Evolutionary conservation across 1,139 yeast genomes (phyloP), one percentile per base, ranked within the genome.

Genomic region (Wickerhamomyces sp.): DNA sequence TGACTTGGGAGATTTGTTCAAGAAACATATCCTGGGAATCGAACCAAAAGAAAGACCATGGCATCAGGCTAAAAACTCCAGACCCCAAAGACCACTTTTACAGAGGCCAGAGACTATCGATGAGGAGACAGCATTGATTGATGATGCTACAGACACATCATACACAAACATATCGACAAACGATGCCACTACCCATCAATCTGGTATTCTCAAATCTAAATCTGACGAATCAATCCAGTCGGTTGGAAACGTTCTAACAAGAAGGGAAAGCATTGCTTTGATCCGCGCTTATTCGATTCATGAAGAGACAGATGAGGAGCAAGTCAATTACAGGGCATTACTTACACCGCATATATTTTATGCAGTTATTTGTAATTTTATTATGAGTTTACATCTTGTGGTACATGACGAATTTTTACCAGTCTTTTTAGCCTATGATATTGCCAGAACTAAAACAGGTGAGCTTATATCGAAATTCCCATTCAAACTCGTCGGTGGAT

Each of bases 321-420:
- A 43, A 16, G 38, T 71, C 15, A 40, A 45, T 3, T 50, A 48
- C 31, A 40, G 42, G 20, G 48, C 41, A 33, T 24, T 50, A 5
- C 31, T 50, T 10, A 43, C 49, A 4, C 52, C 54, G 15, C 52
- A 47, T 37, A 44, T 50, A 5, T 56, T 72, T 28, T 63, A 61
- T 36, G 68, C 76, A 4, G 65, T 74, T 36, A 32, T 61, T 9
- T 65, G 69, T 29, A 68, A 69, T 49, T 67, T 73, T 41, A 53
- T 71, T 32, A 59, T 76, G 40, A 62, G 76, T 13, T 63, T 76
- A 43, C 82, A 76, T 50, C 58, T 67, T n/a, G 63, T 76, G n/a
- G 73, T 76, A 6, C 76, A 66, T 54, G 68, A 68, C 37, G 85
- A 80, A 55, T 76, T 80, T 45, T 59, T 78, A 33, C 85, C 87